Percentiles rank a stretch among this genome's conserved stretches.
These are phyloP conservation scores for Paecilomyces variotii DNA, from an alignment of 2,329 filamentous ascomycete genomes.

Conservation along the genomic window DNA sequence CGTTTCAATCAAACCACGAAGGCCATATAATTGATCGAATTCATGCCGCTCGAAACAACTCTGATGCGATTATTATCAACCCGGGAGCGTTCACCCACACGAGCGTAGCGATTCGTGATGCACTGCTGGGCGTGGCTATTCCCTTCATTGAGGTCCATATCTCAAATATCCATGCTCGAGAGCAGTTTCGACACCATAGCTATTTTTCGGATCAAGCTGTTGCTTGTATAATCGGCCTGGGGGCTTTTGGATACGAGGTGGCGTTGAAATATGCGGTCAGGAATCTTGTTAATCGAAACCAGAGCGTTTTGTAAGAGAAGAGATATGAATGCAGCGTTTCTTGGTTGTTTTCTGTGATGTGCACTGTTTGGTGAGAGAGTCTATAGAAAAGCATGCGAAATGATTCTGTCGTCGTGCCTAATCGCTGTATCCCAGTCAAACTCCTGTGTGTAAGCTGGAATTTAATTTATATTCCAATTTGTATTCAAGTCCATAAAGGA, in stretches of 20 bases:
- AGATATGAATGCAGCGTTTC: neutral
- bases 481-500: too few species aligned
- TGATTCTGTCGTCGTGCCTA: too few species aligned
- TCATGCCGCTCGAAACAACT: slow-evolving; percentile 52
- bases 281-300: slow-evolving; percentile 18
- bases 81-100: slow-evolving; percentile 69
- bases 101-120: slow-evolving; percentile 67
- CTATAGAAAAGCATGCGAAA: too few species aligned
- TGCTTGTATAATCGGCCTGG: slow-evolving; percentile 64
- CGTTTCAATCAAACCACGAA: slow-evolving; percentile 73
- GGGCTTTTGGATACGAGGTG: slow-evolving; percentile 53
- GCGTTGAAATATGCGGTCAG: slow-evolving; percentile 47
- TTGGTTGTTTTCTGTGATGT: neutral
- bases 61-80: slow-evolving; percentile 63
- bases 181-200: slow-evolving; percentile 60
- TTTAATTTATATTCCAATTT: too few species aligned
- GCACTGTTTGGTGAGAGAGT: neutral
- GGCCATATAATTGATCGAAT: slow-evolving; percentile 67
- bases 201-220: slow-evolving; percentile 69
- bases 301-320: neutral
- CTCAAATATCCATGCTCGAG: slow-evolving; percentile 64
- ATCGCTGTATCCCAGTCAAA: too few species aligned
- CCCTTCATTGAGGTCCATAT: slow-evolving; percentile 75
- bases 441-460: too few species aligned
- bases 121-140: slow-evolving; percentile 58